These are phyloP conservation scores for Ophiostoma pallidulum DNA, from an alignment of 2,329 filamentous ascomycete species.

Conservation along the genomic window DNA sequence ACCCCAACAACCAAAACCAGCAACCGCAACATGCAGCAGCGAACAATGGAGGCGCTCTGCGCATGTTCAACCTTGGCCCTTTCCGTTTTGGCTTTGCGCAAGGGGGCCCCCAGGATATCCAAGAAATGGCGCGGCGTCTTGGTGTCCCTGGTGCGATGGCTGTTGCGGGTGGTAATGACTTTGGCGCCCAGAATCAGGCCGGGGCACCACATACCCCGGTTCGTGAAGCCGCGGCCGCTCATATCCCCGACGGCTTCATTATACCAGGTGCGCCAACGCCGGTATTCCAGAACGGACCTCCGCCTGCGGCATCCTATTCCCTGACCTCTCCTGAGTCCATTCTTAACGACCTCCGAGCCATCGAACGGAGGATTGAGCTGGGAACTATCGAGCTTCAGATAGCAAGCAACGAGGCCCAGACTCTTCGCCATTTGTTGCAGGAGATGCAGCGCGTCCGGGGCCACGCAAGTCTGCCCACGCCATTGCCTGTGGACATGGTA, in stretches of 20 bases:
- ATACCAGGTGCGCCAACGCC: too few relatives aligned
- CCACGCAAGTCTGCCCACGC: not conserved
- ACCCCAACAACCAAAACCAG: slow-evolving; percentile 27
- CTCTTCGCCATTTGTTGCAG: slow-evolving; percentile 56
- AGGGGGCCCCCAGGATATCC: slow-evolving; percentile 51
- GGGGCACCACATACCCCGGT: too few relatives aligned
- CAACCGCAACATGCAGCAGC: slow-evolving; percentile 16
- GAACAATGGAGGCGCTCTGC: slow-evolving; percentile 21
- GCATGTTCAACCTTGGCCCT: slow-evolving; percentile 50
- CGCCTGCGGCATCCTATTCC: too few relatives aligned
- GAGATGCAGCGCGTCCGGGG: slow-evolving; percentile 57
- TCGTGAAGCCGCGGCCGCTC: not conserved
- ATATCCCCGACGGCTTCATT: too few relatives aligned
- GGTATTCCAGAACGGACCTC: too few relatives aligned
- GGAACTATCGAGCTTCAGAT: slow-evolving; percentile 48
- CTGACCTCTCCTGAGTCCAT: slow-evolving; percentile 32
- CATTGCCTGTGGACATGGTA: too few relatives aligned
- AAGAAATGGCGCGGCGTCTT: slow-evolving; percentile 57
- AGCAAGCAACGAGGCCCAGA: slow-evolving; percentile 57
- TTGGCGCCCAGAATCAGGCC: not conserved
- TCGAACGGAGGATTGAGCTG: slow-evolving; percentile 62
- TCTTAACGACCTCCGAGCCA: slow-evolving; percentile 50
- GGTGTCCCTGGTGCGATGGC: slow-evolving; percentile 33
- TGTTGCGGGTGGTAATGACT: slow-evolving; percentile 12
- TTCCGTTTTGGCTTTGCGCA: slow-evolving; percentile 69